phyloP scores from a whole-genome alignment of 371 early-diverging fungal genomes.

The Basidiobolus meristosporus region DNA sequence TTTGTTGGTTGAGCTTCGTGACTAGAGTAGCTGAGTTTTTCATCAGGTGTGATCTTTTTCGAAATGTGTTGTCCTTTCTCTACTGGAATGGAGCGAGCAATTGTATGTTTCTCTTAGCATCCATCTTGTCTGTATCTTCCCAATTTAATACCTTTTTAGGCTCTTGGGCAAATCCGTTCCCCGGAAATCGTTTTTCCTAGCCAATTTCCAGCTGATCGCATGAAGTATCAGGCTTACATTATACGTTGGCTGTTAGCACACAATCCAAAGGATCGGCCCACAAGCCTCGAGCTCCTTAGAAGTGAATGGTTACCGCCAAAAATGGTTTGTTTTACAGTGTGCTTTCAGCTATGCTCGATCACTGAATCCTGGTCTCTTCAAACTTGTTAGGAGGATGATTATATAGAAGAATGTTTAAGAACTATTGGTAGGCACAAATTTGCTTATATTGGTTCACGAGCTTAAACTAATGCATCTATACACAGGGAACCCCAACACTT shows the following conservation, averaged over 20 bases:
- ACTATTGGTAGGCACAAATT: slow-evolving; percentile 30
- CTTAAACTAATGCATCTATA: background rate
- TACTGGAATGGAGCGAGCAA: slow-evolving; percentile 57
- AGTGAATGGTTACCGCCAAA: slow-evolving; percentile 64
- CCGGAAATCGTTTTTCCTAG: slow-evolving; percentile 50
- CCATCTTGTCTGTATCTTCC: background rate
- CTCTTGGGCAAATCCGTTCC: slow-evolving; percentile 34
- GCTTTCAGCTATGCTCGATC: background rate
- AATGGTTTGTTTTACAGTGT: slow-evolving; percentile 12
- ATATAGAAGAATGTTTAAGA: slow-evolving; percentile 75
- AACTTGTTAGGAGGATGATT: slow-evolving; percentile 57
- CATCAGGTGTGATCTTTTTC: slow-evolving; percentile 33
- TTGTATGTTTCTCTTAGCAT: slow-evolving; percentile 6
- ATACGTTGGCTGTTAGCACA: slow-evolving; percentile 56
- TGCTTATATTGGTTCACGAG: background rate
- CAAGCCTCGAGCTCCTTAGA: slow-evolving; percentile 63
- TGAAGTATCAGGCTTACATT: slow-evolving; percentile 41
- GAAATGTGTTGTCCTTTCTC: slow-evolving; percentile 50
- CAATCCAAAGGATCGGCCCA: slow-evolving; percentile 62
- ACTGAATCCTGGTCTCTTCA: background rate
- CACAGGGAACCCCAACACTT: slow-evolving; percentile 62
- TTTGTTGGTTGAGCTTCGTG: too few relatives aligned
- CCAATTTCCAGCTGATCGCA: slow-evolving; percentile 40
- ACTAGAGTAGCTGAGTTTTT: too few relatives aligned
- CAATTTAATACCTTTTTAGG: slow-evolving; percentile 1